Base-by-base conservation (phyloP, 179 eudicot genomes). In the Pouteria campechiana region DNA sequence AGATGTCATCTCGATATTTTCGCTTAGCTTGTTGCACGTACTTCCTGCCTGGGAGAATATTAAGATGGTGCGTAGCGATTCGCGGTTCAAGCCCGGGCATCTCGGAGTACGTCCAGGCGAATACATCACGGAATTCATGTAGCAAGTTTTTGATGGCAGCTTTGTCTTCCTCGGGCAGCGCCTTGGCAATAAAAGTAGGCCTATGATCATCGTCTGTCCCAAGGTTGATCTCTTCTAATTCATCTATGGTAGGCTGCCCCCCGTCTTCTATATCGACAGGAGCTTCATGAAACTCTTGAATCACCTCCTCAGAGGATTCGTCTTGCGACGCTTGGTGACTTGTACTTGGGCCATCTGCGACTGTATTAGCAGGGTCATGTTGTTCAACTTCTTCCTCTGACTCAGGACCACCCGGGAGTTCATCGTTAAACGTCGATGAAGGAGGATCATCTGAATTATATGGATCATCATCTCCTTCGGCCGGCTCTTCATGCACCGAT, bases 1-100 rank as follows among this genome's bases (percentile, higher is more conserved):
- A 9, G 11, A 47, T 6, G 2, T 47, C 41, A 6, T 37, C 30
- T 12, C 20, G 40, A 22, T 13, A 6, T 6, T 32, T 11, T 9
- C 41, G n/a, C 15, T 32, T 39, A 0, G 29, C 4, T 13, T 47
- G 41, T 12, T 47, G 32, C 2, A 33, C 41, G 1, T 19, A 20
- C 3, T 8, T 9, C 5, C 14, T 14, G 2, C 2, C 30, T 3
- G 30, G 27, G 5, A 6, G 3, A 13, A 11, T 19, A 18, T 25
- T 3, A 8, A 46, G 23, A 9, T n/a, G 7, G 12, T 28, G 37
- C 0, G 19, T 6, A 0, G 41, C 40, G 10, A 47, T 20, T 25
- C 17, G 4, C 13, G 40, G 29, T 8, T 47, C 29, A 19, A 47
- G 28, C 0, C 41, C 28, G 2, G 40, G 41, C 52, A 47, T 47